phyloP scores from a whole-genome alignment of 2,329 filamentous ascomycete species.

The Colletotrichum falcatum region DNA sequence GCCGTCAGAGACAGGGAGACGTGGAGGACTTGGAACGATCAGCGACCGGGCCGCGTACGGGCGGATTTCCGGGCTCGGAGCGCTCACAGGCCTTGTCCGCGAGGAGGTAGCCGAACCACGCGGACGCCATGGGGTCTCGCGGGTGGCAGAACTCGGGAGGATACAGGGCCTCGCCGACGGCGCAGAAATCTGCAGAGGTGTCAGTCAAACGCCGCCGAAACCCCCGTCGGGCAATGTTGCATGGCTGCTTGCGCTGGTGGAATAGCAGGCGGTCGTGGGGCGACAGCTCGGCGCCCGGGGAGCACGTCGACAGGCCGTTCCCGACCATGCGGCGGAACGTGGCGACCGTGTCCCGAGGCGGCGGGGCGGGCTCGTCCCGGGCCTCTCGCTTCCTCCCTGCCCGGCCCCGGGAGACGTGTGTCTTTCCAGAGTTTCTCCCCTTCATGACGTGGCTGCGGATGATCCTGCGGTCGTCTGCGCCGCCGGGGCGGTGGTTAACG shows the following conservation, averaged over 20 bases:
- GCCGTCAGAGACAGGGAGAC: too few relatives aligned
- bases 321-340: neutral
- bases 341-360: neutral
- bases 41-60: too few relatives aligned
- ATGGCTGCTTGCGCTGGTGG: neutral
- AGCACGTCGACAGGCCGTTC: neutral
- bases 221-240: too few relatives aligned
- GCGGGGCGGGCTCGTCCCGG: too few relatives aligned
- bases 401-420: neutral
- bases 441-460: slow-evolving; percentile 16
- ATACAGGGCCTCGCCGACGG: slow-evolving; percentile 1
- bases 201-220: too few relatives aligned
- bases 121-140: too few relatives aligned
- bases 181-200: too few relatives aligned
- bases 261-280: neutral
- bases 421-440: neutral
- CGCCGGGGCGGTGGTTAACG: neutral
- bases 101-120: too few relatives aligned
- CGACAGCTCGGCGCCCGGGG: neutral
- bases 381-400: neutral
- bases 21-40: too few relatives aligned
- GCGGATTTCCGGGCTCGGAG: too few relatives aligned
- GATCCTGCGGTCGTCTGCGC: neutral
- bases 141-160: too few relatives aligned
- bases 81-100: too few relatives aligned